Percentiles rank a stretch among this genome's conserved stretches.
Conservation (phyloP, 2,329 filamentous ascomycete genomes). For the Botryotinia globosa region DNA sequence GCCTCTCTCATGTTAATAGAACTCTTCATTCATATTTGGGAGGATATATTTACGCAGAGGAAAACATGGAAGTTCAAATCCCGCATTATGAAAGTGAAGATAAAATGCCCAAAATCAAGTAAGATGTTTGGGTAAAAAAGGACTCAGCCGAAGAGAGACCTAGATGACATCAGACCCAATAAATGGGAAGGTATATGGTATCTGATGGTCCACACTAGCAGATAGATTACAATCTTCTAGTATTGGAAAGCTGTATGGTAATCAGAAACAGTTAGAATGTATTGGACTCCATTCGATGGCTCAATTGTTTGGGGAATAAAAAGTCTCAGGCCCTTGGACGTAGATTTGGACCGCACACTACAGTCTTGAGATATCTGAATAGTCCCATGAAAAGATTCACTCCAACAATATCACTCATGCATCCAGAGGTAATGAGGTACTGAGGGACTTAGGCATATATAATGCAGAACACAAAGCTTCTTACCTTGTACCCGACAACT, state of each 20-base stretch:
- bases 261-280: fast-evolving
- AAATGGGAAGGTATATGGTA: neutral
- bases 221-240: fast-evolving
- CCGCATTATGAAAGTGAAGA: fast-evolving
- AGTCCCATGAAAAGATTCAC: neutral
- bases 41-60: neutral
- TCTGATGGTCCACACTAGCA: neutral
- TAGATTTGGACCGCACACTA: too few relatives aligned
- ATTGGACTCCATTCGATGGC: neutral
- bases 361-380: neutral
- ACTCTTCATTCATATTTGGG: neutral
- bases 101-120: neutral
- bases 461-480: neutral
- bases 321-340: neutral
- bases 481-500: neutral
- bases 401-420: neutral
- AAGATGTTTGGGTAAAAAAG: neutral
- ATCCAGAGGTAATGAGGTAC: neutral
- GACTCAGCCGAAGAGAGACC: neutral
- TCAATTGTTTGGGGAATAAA: neutral
- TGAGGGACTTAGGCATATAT: neutral
- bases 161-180: neutral
- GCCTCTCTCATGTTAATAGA: neutral
- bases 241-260: neutral
- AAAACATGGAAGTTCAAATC: neutral